These are phyloP conservation scores for Glycine latifolia DNA, from an alignment of 306 rosid genomes.

Conservation along the genomic window DNA sequence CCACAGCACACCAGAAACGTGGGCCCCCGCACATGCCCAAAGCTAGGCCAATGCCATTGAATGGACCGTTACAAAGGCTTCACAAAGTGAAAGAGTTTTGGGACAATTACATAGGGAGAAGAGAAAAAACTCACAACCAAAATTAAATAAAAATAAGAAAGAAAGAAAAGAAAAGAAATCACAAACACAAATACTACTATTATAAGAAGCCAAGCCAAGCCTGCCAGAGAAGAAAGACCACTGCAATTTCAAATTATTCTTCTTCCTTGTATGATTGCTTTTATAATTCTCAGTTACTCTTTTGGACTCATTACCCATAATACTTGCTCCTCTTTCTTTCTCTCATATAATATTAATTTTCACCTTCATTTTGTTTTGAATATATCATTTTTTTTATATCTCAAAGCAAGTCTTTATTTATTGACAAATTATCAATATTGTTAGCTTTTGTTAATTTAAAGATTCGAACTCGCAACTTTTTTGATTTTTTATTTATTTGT, in stretches of 20 bases:
- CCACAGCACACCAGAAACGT: constrained; percentile 27
- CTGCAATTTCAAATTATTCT: constrained; percentile 85
- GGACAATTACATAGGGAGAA: constrained; percentile 37
- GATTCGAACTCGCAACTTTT: too few species aligned
- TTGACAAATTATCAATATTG: too few species aligned
- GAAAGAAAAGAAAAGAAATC: neutral
- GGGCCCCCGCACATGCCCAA: constrained; percentile 44
- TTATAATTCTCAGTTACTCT: constrained; percentile 58
- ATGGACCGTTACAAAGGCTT: constrained; percentile 55
- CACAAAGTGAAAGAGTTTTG: constrained; percentile 10
- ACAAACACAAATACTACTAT: constrained; percentile 21
- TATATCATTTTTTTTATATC: too few species aligned
- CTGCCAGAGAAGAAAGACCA: constrained; percentile 58
- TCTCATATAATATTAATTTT: neutral
- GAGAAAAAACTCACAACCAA: constrained; percentile 5
- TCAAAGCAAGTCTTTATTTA: too few species aligned
- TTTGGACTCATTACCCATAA: constrained; percentile 59
- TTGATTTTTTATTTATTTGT: too few species aligned
- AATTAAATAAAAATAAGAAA: neutral
- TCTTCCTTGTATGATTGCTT: constrained; percentile 73
- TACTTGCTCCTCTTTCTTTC: neutral
- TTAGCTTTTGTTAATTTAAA: too few species aligned
- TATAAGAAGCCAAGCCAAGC: constrained; percentile 50
- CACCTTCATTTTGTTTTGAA: too few species aligned
- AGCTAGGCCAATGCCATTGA: constrained; percentile 31